Evolutionary conservation across 2,329 filamentous ascomycete species (phyloP), one percentile per base, ranked within the genome.

Genomic region (Paracorniculantispora psalliotae): DNA sequence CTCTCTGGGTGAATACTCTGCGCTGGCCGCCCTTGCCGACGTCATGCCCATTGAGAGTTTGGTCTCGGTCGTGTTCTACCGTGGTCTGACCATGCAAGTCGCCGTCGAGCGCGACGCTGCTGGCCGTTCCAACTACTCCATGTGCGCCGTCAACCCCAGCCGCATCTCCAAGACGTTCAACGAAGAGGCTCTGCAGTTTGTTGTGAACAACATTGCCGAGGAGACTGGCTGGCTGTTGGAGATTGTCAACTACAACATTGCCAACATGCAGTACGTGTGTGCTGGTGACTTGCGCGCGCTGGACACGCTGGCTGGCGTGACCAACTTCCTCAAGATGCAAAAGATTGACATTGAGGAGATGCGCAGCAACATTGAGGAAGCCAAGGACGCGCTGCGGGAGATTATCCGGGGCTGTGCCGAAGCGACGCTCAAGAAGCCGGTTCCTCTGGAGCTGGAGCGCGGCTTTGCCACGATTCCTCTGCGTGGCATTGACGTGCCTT

Each of bases 31-130:
- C 13, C 83, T 99, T 62, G 94, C 96, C 12, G 93, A 99, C 70
- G 94, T 99, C 72, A 96, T 99, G 91, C 94, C 96, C n/a, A 99
- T 99, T 69, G 94, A 99, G 81, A 94, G 89, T 67, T 81, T 99
- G 73, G 94, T 99, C 2, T 97, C 94, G 0, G 94, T 99, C 49
- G 96, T 99, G 58, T 99, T 99, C 83, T 99, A 99, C 80, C 92
- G 94, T 75, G 94, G 94, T 70, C 80, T 99, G 69, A 99, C 94
- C 23, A 99, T 99, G 94, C 94, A 99, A 77, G 94, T 99, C 50
- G 94, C 94, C 25, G 94, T 99, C 64, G 94, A 97, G 80, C 92
- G 94, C 72, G 94, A 99, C 73, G 92, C 88, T 61, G 81, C 85
- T 64, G 94, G 94, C 39, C 90, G 94, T 59, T 97, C 92, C 67